Evolutionary conservation across 768 basidiomycete species (phyloP), one percentile per base, ranked within the genome.

Genomic region (Nidularia pulvinata): DNA sequence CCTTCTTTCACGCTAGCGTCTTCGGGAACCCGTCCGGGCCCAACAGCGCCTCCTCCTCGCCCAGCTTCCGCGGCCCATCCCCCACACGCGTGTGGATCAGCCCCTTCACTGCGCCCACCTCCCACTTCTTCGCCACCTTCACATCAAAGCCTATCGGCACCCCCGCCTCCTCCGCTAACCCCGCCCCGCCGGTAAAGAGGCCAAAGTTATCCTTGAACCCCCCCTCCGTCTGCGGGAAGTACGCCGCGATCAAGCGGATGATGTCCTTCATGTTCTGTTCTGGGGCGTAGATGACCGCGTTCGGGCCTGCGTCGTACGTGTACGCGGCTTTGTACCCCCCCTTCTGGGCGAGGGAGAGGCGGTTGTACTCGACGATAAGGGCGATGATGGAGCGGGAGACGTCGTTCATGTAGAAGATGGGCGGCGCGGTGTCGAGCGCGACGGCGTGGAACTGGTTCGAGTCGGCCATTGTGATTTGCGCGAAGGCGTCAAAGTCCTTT

Each of bases 351-450:
- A 88, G 70, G 1, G 84, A 77, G 19, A 91, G 77, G 16, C 95
- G 84, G 74, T 99, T 99, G 76, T 94, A 86, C 73, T 98, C 97
- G 42, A 90, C 88, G 59, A 99, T 80, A 64, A 98, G 71, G 5
- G 87, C 78, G 66, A 99, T 93, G 73, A 99, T 93, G n/a, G 92
- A 70, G n/a, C 91, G 82, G 53, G 87, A 90, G 61, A 96, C 93
- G 71, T 99, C 97, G 76, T 98, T 98, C 85, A 99, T 88, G 79
- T 99, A 99, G 71, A 99, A 98, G 71, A 98, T 98, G 43, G 97
- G 97, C 1, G 97, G 97, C 43, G 89, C 85, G 0, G 97, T 98
- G 73, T 99, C 97, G 58, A 98, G 87, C 48, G 91, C 91, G 59
- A 98, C 93, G 30, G 97, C 95, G 66, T 99, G 97, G 85, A 99